Evolutionary conservation across 2,329 filamentous ascomycete genomes (phyloP).

Genomic region (Macroventuria anomochaeta): DNA sequence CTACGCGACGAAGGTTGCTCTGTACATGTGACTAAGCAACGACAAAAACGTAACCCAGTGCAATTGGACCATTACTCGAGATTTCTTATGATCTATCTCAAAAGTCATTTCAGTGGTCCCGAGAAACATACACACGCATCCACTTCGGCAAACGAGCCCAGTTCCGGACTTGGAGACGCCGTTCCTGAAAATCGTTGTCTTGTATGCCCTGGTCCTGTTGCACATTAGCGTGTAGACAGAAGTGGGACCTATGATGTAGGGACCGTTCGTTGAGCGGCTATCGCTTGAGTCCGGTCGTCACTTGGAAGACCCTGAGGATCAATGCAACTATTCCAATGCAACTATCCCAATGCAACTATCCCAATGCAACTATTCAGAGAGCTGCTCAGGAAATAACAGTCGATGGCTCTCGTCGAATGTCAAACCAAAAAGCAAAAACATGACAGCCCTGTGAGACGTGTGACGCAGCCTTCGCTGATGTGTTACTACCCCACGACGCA

Average conservation of each 20-base stretch:
- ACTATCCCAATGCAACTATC: too few species aligned
- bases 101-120: too few species aligned
- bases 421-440: background rate
- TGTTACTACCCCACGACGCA: slow-evolving; percentile 11
- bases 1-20: background rate
- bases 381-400: background rate
- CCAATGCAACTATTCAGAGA: too few species aligned
- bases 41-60: background rate
- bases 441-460: slow-evolving; percentile 10
- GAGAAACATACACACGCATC: background rate
- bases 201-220: slow-evolving; percentile 7
- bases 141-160: background rate
- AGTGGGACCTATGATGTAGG: slow-evolving; percentile 17
- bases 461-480: slow-evolving; percentile 9
- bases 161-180: slow-evolving; percentile 3
- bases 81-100: too few species aligned
- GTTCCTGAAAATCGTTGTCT: slow-evolving; percentile 15
- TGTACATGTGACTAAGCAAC: slow-evolving; percentile 11
- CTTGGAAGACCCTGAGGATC: slow-evolving; percentile 12
- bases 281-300: background rate
- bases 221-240: background rate
- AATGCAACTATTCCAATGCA: background rate
- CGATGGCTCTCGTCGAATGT: background rate
- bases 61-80: too few species aligned
- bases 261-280: slow-evolving; percentile 1